Base-by-base conservation (phyloP, 257 asterid genomes). In the Striga asiatica region DNA sequence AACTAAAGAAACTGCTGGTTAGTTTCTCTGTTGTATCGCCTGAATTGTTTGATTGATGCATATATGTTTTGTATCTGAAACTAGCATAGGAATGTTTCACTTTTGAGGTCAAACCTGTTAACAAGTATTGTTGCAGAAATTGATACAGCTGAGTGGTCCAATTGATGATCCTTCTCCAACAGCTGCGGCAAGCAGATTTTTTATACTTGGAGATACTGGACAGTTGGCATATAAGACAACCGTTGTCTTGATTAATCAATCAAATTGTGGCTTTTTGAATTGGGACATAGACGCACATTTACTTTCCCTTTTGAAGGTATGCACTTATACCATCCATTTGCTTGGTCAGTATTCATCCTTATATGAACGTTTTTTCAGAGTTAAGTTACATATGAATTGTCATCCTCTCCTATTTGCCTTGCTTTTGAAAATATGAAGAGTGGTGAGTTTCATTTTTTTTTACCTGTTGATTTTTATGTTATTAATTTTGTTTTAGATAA, bases 271-370 rank as follows among this genome's bases (percentile, higher is more conserved):
- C 74, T 76, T 80, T 73, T 64, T 75, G 45, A 84, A 77, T 58
- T 69, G 72, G 56, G 89, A 92, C 56, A 61, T 81, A 38, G 95
- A 92, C 75, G 52, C 83, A 29, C 78, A 74, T 67, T 66, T 88
- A 76, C 97, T 92, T 67, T 77, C 76, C 63, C 88, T 88, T 56
- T 71, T 92, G 67, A 84, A 92, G 95, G 98, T 92, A 76, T 66
- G 74, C 50, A 47, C 34, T 57, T 50, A 50, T 50, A 60, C n/a
- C 29, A 11, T n/a, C 24, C 31, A 4, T 71, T 22, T 37, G 27
- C 11, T 10, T 57, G 43, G 51, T 45, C 27, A 11, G 11, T 1
- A 8, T 22, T 18, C 47, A 42, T 38, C 61, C 18, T 29, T 39
- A 8, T 28, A 3, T 45, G 19, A 42, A 11, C 10, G n/a, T 48